Conservation (phyloP, 2,329 filamentous ascomycete species). For the Cercospora brassicicola region DNA sequence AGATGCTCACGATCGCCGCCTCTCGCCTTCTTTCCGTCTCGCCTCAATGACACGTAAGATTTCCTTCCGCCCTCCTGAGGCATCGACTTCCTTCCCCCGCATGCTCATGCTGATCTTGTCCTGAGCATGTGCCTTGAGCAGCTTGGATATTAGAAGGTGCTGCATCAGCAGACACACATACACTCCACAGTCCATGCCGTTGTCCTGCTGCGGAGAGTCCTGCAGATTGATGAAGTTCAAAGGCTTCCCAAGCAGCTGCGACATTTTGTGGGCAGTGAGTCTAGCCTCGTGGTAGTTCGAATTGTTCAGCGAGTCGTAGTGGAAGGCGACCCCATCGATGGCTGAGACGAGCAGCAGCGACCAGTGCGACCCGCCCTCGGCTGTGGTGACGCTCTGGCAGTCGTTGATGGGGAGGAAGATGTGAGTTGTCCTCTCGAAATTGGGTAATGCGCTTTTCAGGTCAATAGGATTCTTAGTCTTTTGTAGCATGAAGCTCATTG, state of each 20-base stretch:
- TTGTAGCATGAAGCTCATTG: slow-evolving; percentile 89
- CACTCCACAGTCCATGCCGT: slow-evolving; percentile 89
- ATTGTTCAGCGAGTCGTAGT: slow-evolving; percentile 85
- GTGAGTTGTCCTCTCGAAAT: slow-evolving; percentile 80
- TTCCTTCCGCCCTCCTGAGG: slow-evolving; percentile 76
- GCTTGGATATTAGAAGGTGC: slow-evolving; percentile 80
- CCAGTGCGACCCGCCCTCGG: slow-evolving; percentile 95
- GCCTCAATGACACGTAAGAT: slow-evolving; percentile 88
- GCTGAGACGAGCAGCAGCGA: slow-evolving; percentile 85
- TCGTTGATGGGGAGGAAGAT: slow-evolving; percentile 97
- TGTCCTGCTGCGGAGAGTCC: slow-evolving; percentile 88
- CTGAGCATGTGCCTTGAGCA: slow-evolving; percentile 74
- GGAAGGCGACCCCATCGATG: slow-evolving; percentile 87
- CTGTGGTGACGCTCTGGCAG: slow-evolving; percentile 68
- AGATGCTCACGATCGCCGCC: slow-evolving; percentile 72
- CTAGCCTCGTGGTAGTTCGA: slow-evolving; percentile 74
- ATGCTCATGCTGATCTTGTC: slow-evolving; percentile 95
- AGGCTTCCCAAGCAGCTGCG: slow-evolving; percentile 63
- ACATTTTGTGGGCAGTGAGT: slow-evolving; percentile 67
- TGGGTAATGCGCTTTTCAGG: slow-evolving; percentile 68
- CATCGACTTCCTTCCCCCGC: slow-evolving; percentile 79
- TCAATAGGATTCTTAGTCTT: slow-evolving; percentile 62
- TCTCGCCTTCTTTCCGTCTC: slow-evolving; percentile 81
- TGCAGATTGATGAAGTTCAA: slow-evolving; percentile 77
- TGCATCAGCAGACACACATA: slow-evolving; percentile 96